Percentiles rank a stretch among this genome's conserved stretches.
phyloP scores from a whole-genome alignment of 306 rosid genomes.

The Mucuna pruriens region DNA sequence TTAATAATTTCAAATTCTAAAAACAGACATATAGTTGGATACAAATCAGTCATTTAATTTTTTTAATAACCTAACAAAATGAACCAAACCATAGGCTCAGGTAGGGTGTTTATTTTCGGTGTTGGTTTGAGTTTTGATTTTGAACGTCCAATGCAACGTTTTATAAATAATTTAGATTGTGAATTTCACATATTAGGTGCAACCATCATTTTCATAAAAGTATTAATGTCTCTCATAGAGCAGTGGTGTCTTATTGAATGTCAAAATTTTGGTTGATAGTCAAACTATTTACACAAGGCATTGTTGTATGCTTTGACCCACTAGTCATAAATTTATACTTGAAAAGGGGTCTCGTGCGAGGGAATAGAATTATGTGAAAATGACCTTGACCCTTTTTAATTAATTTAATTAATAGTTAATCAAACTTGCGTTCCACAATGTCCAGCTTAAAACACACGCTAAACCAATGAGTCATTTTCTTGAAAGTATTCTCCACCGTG shows the following conservation, averaged over 20 bases:
- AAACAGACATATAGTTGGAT: neutral
- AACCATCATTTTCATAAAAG: neutral
- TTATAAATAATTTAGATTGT: neutral
- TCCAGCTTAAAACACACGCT: neutral
- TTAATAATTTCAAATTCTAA: neutral
- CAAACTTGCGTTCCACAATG: neutral
- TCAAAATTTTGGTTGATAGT: neutral
- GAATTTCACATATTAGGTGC: neutral
- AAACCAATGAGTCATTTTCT: neutral
- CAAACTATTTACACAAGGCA: neutral
- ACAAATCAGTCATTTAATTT: too few relatives aligned
- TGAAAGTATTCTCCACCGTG: neutral
- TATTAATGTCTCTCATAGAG: neutral
- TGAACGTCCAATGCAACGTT: neutral
- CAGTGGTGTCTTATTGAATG: neutral
- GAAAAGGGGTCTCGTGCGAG: neutral
- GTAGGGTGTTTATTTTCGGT: neutral
- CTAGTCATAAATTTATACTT: neutral
- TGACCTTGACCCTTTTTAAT: neutral
- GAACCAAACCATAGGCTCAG: neutral
- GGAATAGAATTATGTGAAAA: neutral
- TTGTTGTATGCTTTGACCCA: neutral
- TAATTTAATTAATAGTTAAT: neutral
- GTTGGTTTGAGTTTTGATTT: neutral
- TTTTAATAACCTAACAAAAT: neutral